Evolutionary conservation across 495 filamentous ascomycete species (phyloP), one percentile per base, ranked within the genome.

Genomic region (Letharia columbiana): DNA sequence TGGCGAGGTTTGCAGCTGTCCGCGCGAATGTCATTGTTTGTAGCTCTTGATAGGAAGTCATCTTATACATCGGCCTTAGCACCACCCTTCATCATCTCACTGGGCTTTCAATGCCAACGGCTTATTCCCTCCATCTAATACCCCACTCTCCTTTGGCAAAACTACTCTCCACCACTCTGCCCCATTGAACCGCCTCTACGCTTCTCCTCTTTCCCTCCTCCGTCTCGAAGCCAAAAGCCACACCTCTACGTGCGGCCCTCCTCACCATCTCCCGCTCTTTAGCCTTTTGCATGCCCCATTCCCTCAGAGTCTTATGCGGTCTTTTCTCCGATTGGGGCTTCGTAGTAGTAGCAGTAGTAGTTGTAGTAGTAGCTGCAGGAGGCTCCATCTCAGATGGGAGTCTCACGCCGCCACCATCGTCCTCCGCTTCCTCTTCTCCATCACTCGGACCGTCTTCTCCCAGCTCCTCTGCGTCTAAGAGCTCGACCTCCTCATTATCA

Each of bases 61-160:
- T 42, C 40, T 42, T 28, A 28, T 28, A 28, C 23, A 28, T 28
- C 23, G 23, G 23, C 23, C 23, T 28, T 28, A 28, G 23, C 23
- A 28, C 23, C 23, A 28, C 23, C 23, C 23, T 28, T 28, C 23
- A 28, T 28, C 23, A 28, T 28, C 23, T 10, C 9, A 39, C 37
- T 39, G 37, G 37, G 18, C 44, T 45, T 18, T 12, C 1, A 45
- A 45, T 18, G 42, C 0, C 28, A 33, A 47, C 60, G 31, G 4
- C 60, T 49, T 61, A 69, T 61, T 72, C 77, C 66, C 75, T 73
- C 79, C 78, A 81, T 62, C 76, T 63, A 23, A 81, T 72, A 3
- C 73, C 77, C 79, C 78, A 82, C 44, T 80, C 76, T 11, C 79
- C 79, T 69, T 81, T 83, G 11, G 79, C 76, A 70, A 80, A 78